Evolutionary conservation across 768 basidiomycete genomes (phyloP), one percentile per base, ranked within the genome.

Genomic region (Termitomyces sp.): DNA sequence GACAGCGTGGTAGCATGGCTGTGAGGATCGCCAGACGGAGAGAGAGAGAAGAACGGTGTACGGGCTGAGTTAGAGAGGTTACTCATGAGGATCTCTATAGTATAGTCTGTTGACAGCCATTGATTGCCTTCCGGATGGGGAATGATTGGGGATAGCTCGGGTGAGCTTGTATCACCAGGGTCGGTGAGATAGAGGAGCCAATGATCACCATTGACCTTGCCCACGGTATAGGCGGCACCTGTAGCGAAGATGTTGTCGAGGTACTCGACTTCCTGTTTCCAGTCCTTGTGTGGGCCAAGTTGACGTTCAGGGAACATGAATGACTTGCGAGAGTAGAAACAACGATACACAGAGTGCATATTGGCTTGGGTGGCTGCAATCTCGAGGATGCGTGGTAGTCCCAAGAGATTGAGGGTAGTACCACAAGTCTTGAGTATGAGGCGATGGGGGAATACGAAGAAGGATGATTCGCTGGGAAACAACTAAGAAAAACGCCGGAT

Each of bases 221-320:
- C 97, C 61, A 98, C 88, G 33, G 93, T 95, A 76, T 99, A 99
- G 3, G 95, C 97, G 7, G 93, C 85, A 50, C 95, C 95, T 70
- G 84, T 83, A 65, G 81, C 80, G 72, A 99, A 98, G 61, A 95
- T 87, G 61, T 84, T 83, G 69, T 99, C 96, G 53, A 99, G 80
- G 69, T 86, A 98, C 58, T 86, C 84, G 67, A 98, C 90, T 75
- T 99, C 97, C 58, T 91, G 83, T 59, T 85, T 85, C 97, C 97
- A 99, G 67, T 94, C 91, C 58, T 85, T 80, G 74, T 99, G 97
- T 16, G 95, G 95, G 4, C 94, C 95, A 22, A 77, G 76, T 70
- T 99, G 97, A 24, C 91, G 86, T 72, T 99, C 97, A 8, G 97
- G 97, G 73, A 98, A 99, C 91, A 98, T 98, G 83, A 98, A 99